Conservation (phyloP, 83 land plant species). For the Thuja plicata region DNA sequence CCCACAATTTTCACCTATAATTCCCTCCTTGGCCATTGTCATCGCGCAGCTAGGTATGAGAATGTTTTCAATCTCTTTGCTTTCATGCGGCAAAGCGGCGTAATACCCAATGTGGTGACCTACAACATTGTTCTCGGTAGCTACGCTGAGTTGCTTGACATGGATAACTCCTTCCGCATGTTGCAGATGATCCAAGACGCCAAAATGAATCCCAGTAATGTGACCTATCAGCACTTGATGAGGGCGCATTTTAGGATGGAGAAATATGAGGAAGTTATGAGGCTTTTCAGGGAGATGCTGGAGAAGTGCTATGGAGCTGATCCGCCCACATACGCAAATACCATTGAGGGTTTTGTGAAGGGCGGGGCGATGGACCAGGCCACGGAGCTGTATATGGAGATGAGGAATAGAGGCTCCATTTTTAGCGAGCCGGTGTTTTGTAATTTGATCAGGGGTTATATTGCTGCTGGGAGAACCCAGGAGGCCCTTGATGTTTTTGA, state of each 20-base stretch:
- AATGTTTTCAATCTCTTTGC: conserved; percentile 51
- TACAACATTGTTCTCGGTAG: conserved; percentile 46
- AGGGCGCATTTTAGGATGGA: conserved; percentile 50
- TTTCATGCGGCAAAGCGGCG: conserved; percentile 58
- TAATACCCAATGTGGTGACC: conserved; percentile 49
- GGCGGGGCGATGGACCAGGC: conserved; percentile 49
- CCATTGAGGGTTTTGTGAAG: conserved; percentile 48
- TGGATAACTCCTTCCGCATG: conserved; percentile 37
- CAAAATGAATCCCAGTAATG: conserved; percentile 42
- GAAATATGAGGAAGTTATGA: conserved; percentile 47
- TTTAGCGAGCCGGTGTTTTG: conserved; percentile 64
- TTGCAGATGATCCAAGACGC: conserved; percentile 41
- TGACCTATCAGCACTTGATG: conserved; percentile 60
- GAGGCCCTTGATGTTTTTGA: conserved; percentile 51
- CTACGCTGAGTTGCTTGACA: conserved; percentile 45
- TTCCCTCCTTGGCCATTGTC: conserved; percentile 35
- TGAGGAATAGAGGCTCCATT: conserved; percentile 51
- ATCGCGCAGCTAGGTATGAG: conserved; percentile 27
- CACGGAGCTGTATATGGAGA: conserved; percentile 56
- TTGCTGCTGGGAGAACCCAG: conserved; percentile 36
- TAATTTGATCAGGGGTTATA: conserved; percentile 56
- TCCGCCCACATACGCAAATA: conserved; percentile 50
- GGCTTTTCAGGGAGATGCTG: conserved; percentile 60
- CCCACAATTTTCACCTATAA: conserved; percentile 68
- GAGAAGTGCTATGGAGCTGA: conserved; percentile 58